Conservation (phyloP, 139 green algal genomes). For the Diplosphaera chodatii region DNA sequence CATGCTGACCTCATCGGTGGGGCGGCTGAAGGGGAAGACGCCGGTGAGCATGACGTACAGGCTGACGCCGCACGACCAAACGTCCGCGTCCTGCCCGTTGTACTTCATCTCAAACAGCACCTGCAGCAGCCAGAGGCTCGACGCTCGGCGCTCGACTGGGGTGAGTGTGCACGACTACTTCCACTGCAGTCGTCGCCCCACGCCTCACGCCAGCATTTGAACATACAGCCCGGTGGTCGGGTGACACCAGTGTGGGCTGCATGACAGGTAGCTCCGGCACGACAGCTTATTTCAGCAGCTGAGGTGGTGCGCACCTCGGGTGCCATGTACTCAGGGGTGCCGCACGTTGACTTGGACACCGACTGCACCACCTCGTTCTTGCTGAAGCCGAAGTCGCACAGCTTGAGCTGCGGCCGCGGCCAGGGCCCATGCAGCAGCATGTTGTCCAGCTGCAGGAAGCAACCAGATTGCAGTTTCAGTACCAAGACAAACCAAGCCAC, state of each 20-base stretch:
- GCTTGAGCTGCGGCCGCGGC: conserved; percentile 34
- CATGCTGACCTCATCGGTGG: not conserved
- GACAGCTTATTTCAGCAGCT: too few relatives aligned
- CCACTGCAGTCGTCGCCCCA: too few relatives aligned
- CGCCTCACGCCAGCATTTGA: too few relatives aligned
- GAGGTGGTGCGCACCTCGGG: too few relatives aligned
- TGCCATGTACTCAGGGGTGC: conserved; percentile 73
- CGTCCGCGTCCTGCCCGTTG: conserved; percentile 32
- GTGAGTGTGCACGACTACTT: too few relatives aligned
- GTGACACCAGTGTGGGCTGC: too few relatives aligned
- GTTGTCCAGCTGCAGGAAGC: conserved; percentile 84
- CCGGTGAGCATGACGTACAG: conserved; percentile 70
- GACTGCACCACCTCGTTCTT: conserved; percentile 49
- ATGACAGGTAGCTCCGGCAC: too few relatives aligned
- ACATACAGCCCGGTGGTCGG: too few relatives aligned
- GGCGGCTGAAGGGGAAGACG: not conserved
- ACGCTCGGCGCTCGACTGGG: too few relatives aligned
- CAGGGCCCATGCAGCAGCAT: conserved; percentile 76
- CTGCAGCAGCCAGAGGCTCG: too few relatives aligned
- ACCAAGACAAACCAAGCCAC: too few relatives aligned
- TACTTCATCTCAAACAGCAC: conserved; percentile 1
- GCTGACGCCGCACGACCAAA: conserved; percentile 65
- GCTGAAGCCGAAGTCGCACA: conserved; percentile 58
- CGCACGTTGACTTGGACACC: conserved; percentile 9
- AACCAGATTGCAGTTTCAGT: too few relatives aligned